Evolutionary conservation across 2,329 filamentous ascomycete species (phyloP), one percentile per base, ranked within the genome.

Genomic region (Geoglossum cookeanum): DNA sequence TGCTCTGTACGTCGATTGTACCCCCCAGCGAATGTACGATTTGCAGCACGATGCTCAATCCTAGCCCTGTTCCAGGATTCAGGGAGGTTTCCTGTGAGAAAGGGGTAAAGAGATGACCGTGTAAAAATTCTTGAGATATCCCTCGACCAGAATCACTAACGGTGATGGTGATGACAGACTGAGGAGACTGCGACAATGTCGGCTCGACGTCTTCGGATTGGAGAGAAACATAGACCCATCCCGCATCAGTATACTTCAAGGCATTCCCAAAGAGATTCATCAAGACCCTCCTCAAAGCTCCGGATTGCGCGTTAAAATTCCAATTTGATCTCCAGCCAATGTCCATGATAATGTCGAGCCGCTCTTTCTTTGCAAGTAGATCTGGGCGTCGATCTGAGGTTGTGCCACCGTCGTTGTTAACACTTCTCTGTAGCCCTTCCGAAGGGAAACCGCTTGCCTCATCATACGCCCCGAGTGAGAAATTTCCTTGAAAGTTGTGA

Each of bases 71-170:
- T 0, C 83, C 83, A 0, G 77, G 74, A 0, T 76, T 72, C 0
- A 86, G 65, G 0, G 71, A 67, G 53, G 84, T 75, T 62, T 86
- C 83, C 60, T 87, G 83, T 0, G 73, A 68, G 59, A 85, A 85
- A 0, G 81, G 79, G 0, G 75, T 78, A 63, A 81, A 87, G 7
- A 68, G 45, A 15, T 63, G 59, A 7, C 78, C 75, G 22, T 75
- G 72, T 9, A 85, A 68, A 60, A 79, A 87, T 8, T 83, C 78
- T 4, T 77, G 71, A 0, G 75, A 75, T 37, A 87, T 87, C 1
- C 83, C 84, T 49, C 74, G 75, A 0, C 83, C 84, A 0, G 83
- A 82, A 61, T 87, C 83, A 0, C 72, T 70, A 1, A 87, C 75
- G 0, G 71, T 76, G 15, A 78, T 61, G 33, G 66, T 56, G 32